Base-by-base conservation (phyloP, 495 filamentous ascomycete species). In the Lindgomyces ingoldianus region DNA sequence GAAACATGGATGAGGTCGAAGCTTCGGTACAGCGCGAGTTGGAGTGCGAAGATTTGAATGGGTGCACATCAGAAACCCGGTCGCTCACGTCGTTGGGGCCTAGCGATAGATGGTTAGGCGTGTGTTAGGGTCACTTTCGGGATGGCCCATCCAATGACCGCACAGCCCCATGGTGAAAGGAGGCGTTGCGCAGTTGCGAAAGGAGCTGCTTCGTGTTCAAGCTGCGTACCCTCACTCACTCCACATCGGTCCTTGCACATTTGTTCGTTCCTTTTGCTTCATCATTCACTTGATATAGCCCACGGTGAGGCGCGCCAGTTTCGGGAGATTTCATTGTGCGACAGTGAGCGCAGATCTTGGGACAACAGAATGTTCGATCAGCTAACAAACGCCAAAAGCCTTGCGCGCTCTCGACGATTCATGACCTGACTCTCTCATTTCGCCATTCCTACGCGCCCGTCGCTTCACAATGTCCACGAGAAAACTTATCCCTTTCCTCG, bases 401-500 rank as follows among this genome's bases (percentile, higher is more conserved):
- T 6, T 6, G 14, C 33, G 14, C 33, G 6, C 6, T 39, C 6
- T 39, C 33, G 6, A 39, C 33, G 14, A 39, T 14, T 22, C 10
- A 52, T 52, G 25, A 14, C 25, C 19, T 52, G 22, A 52, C 22
- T 18, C 14, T 29, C 49, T 18, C 6, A 24, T 52, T 52, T 27
- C 19, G 11, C 6, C 14, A 39, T 39, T 39, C 33, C n/a, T n/a
- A 39, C 33, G 33, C 33, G 25, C 29, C 24, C 22, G 12, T 39
- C 57, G 19, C 18, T 41, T 21, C 39, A 57, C 21, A 21, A 63
- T 68, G 65, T 46, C 25, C 33, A 68, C 62, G 47, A 22, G 44
- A 26, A 62, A 49, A 22, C 54, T 66, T 41, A n/a, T 60, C 30
- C 68, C 68, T 6, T 49, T 67, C 21, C 44, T 70, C 51, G 61